Base-by-base conservation (phyloP, 2,329 filamentous ascomycete species). In the Aureobasidium lini region DNA sequence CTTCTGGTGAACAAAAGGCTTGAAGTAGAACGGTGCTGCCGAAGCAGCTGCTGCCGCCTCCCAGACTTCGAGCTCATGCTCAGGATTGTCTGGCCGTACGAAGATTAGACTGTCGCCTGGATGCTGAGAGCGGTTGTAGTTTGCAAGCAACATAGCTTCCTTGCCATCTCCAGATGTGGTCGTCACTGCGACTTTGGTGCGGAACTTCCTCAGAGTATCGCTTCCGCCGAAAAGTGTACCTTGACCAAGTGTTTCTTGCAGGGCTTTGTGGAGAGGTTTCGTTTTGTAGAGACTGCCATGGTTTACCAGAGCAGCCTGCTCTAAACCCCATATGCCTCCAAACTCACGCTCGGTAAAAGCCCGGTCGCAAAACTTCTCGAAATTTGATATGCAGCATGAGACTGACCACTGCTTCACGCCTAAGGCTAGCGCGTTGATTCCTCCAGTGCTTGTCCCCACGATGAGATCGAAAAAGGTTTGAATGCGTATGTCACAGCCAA, bases 1-100 rank as follows among this genome's bases (percentile, higher is more conserved):
- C 4, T 73, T 71, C 5, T 73, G 70, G 57, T 82, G 77, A n/a
- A 73, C 69, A 68, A 80, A 81, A 6, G 77, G 75, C 62, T 79
- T 78, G 68, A 82, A 82, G 62, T 76, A 79, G 1, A 70, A 72
- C 3, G 79, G 79, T 4, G 77, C 76, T 5, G 80, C 77, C 1
- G 77, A 74, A 1, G 79, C 79, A 6, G 79, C 80, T 15, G 80
- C 73, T 3, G 78, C 73, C 16, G 78, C 77, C 70, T 83, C 76
- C 77, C 79, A 81, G 4, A 77, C 73, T 62, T 76, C 77, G 29
- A 79, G 58, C 61, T 79, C 76, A 43, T 68, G 65, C 3, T 69
- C 62, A 0, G 69, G 67, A 32, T 71, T 67, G 46, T 77, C 73
- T 6, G 71, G 72, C 16, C 75, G 62, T 44, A 74, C 70, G 61